Evolutionary conservation across 192 early-diverging fungal species (phyloP).

Genomic region (Powellomyces hirtus): DNA sequence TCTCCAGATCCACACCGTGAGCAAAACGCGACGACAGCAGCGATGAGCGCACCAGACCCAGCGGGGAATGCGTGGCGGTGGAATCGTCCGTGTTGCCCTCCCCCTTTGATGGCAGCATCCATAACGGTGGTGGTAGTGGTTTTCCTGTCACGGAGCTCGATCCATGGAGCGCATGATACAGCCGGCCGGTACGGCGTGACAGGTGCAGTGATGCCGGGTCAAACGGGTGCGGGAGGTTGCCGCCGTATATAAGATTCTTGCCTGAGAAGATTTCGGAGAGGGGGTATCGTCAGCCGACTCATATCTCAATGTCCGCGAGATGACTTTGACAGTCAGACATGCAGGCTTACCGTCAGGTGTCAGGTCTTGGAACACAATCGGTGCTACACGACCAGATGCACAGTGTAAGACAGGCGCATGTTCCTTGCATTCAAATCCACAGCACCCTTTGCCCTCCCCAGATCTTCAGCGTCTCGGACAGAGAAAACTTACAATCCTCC

Average conservation of each 20-base stretch:
- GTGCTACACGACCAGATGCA: not conserved
- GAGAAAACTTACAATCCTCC: constrained; percentile 13
- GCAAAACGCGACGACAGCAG: constrained; percentile 24
- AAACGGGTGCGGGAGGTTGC: constrained; percentile 17
- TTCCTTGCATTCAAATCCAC: not conserved
- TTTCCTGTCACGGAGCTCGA: not conserved
- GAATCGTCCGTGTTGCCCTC: not conserved
- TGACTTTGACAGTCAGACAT: no score
- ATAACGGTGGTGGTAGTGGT: constrained; percentile 6
- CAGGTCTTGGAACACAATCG: constrained; percentile 36
- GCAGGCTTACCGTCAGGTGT: not conserved
- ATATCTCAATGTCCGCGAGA: no score
- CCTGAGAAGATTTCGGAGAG: no score
- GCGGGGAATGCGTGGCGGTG: no score
- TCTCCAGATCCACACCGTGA: constrained; percentile 18
- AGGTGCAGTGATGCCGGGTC: constrained; percentile 19
- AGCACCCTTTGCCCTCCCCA: not conserved
- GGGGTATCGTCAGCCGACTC: no score
- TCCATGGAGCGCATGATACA: constrained; percentile 33
- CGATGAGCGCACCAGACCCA: constrained; percentile 26
- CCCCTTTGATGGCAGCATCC: not conserved
- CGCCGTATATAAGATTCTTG: constrained; percentile 26
- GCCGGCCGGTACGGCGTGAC: constrained; percentile 13
- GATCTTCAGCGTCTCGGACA: no score
- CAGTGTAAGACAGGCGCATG: not conserved